phyloP scores from a whole-genome alignment of 768 basidiomycete genomes.

The Tylopilus felleus region DNA sequence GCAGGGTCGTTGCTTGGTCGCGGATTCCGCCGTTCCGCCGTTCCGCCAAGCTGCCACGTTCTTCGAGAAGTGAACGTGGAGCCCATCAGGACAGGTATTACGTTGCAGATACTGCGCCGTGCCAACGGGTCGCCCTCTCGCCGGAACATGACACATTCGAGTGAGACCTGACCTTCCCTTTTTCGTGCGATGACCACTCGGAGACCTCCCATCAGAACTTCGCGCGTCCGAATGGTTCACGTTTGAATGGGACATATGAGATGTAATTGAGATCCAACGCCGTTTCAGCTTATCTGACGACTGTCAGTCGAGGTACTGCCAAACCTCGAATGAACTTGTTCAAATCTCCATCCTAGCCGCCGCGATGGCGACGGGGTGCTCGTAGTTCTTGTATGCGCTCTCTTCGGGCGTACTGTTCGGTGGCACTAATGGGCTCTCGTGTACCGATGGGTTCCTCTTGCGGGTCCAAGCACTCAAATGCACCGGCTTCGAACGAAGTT shows the following conservation, averaged over 20 bases:
- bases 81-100: constrained; percentile 6
- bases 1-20: background rate
- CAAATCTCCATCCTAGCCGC: constrained; percentile 23
- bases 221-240: background rate
- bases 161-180: constrained; percentile 11
- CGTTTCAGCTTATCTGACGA: constrained; percentile 16
- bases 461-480: constrained; percentile 1
- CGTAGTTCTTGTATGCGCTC: constrained; percentile 18
- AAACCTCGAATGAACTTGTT: constrained; percentile 6
- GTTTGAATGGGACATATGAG: background rate
- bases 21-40: constrained; percentile 3
- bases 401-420: constrained; percentile 21
- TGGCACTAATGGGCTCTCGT: constrained; percentile 10
- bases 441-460: constrained; percentile 4
- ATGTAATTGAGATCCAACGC: constrained; percentile 13
- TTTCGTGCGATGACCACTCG: constrained; percentile 4
- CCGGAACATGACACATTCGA: constrained; percentile 2
- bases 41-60: background rate
- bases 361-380: constrained; percentile 25
- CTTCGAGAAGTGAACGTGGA: constrained; percentile 3
- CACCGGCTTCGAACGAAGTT: constrained; percentile 7
- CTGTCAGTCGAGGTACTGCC: background rate
- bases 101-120: constrained; percentile 15
- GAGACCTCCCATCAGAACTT: background rate
- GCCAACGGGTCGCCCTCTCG: constrained; percentile 4